Percentiles rank a stretch among this genome's conserved stretches.
These are phyloP conservation scores for Claviceps sorghi DNA, from an alignment of 2,329 filamentous ascomycete species.

Conservation along the genomic window DNA sequence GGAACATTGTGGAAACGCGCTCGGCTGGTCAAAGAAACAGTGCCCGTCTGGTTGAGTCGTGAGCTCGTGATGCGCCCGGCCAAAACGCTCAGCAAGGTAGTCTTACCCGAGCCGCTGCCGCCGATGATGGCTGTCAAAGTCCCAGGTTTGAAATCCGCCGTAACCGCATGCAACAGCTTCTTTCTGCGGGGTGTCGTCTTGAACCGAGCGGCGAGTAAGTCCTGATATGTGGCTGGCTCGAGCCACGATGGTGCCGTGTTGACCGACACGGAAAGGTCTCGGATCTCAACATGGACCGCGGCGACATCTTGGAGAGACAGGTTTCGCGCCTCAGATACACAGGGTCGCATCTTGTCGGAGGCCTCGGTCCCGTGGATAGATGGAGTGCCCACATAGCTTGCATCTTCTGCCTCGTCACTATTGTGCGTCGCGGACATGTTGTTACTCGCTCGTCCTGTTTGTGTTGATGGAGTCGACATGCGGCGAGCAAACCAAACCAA, in stretches of 20 bases:
- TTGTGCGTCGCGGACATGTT: conserved; percentile 6
- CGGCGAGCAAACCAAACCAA: background rate
- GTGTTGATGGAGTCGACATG: background rate
- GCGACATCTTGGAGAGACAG: conserved; percentile 38
- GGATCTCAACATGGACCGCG: conserved; percentile 38
- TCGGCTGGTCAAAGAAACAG: conserved; percentile 46
- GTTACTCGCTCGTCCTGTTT: background rate
- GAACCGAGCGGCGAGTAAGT: conserved; percentile 23
- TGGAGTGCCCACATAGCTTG: conserved; percentile 19
- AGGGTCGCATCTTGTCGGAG: conserved; percentile 11
- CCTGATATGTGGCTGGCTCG: conserved; percentile 31
- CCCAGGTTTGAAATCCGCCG: conserved; percentile 48
- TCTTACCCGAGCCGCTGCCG: conserved; percentile 60
- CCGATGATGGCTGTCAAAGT: conserved; percentile 64
- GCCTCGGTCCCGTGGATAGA: conserved; percentile 5
- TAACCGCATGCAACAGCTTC: conserved; percentile 46
- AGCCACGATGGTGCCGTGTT: conserved; percentile 42
- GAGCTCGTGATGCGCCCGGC: conserved; percentile 51
- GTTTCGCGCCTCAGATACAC: conserved; percentile 20
- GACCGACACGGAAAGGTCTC: conserved; percentile 39
- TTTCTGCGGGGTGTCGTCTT: conserved; percentile 27
- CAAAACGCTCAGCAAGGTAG: conserved; percentile 55
- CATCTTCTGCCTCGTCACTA: conserved; percentile 18
- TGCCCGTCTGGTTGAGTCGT: conserved; percentile 36
- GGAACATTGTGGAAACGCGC: conserved; percentile 38